Base-by-base conservation (phyloP, 202 grass and related monocot species). In the Bolboschoenoplectus hybrid region DNA sequence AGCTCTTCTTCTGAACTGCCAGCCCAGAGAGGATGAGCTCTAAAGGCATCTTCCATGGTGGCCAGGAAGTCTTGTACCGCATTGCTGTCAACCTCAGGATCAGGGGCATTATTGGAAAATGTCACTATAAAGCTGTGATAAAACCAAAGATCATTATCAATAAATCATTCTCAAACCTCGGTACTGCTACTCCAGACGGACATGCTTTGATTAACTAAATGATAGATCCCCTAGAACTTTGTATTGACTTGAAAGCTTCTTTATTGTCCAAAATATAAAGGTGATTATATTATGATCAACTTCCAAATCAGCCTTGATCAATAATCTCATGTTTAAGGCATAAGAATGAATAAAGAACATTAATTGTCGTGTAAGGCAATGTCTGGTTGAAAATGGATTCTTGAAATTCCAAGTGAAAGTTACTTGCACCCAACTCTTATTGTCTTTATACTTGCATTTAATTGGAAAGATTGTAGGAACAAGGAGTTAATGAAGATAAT, bases 1-100 rank as follows among this genome's bases (percentile, higher is more conserved):
- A 96, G 90, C 85, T 98, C 96, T 91, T 98, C 96, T 77, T 98
- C 91, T 72, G 96, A 98, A 91, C 96, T 91, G 43, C 91, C 93
- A 89, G 96, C 96, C 93, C 93, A 98, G 84, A 94, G 93, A 40
- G 96, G 84, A 81, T 98, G 93, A 46, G 90, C 88, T 84, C 93
- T 91, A 86, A 98, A 98, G 75, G 93, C 91, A 63, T 83, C 91
- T 98, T 98, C 96, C 96, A 98, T 98, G 56, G 86, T 91, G 88
- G 92, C 86, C 69, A 98, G 89, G 76, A 98, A 98, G 47, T 92
- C 91, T 89, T 98, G 96, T 72, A 94, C 90, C 17, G 91, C 88
- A 79, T 71, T 60, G 74, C 96, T 98, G 86, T 98, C 96, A 63
- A 82, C 88, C 46, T 98, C 96, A 63, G 96, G 96, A 91, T 98